Evolutionary conservation across 805 yeast species (phyloP).

Genomic region (Kregervanrija fluxuum): DNA sequence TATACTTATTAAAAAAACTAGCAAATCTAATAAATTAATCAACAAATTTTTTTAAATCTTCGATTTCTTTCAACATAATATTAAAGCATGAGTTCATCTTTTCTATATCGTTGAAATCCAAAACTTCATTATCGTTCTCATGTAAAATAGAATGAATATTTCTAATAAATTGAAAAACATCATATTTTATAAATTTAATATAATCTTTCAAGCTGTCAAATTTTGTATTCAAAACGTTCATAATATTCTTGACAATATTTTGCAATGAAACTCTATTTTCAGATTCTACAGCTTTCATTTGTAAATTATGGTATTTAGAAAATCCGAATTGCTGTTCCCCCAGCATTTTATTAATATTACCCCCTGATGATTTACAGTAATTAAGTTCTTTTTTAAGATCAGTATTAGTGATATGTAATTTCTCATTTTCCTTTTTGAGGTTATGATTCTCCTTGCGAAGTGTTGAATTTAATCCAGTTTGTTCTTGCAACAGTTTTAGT

Average conservation of each 20-base stretch:
- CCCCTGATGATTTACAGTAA: too few relatives aligned
- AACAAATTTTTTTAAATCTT: conserved; percentile 3
- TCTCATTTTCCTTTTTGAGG: too few relatives aligned
- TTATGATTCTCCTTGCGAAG: too few relatives aligned
- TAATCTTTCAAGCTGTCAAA: conserved; percentile 5
- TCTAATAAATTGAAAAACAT: conserved; percentile 9
- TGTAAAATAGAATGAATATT: conserved; percentile 12
- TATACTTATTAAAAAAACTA: neutral
- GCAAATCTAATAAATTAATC: too few relatives aligned
- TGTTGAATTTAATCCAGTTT: neutral
- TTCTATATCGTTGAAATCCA: conserved; percentile 5
- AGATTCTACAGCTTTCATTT: neutral
- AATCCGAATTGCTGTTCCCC: too few relatives aligned
- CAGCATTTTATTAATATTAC: too few relatives aligned
- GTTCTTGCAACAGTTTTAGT: neutral
- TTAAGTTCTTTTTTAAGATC: neutral
- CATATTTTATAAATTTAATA: conserved; percentile 11
- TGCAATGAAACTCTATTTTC: conserved; percentile 2
- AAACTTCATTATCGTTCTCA: neutral
- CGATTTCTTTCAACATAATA: conserved; percentile 9
- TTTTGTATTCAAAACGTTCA: conserved; percentile 9
- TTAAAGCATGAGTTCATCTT: conserved; percentile 10
- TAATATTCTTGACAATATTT: conserved; percentile 16
- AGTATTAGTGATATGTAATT: neutral
- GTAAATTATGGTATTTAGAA: neutral